Conservation (phyloP, 2,329 filamentous ascomycete genomes). For the Acephala macrosclerotiorum region DNA sequence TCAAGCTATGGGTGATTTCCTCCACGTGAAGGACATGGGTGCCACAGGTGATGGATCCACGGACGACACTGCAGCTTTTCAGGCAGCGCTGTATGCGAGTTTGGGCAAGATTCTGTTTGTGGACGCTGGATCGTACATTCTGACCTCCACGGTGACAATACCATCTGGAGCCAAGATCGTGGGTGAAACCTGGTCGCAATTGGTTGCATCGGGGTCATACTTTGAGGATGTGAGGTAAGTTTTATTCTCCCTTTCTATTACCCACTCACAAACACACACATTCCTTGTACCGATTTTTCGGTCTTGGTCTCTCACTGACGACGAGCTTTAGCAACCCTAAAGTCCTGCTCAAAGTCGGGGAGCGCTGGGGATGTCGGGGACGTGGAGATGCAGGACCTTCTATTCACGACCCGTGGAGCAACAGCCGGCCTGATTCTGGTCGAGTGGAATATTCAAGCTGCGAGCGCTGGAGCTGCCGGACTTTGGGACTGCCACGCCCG, state of each 20-base stretch:
- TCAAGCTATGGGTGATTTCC: conserved; percentile 1
- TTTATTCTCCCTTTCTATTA: no score
- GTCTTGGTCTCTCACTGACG: conserved; percentile 31
- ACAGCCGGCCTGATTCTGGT: conserved; percentile 50
- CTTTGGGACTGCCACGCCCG: conserved; percentile 46
- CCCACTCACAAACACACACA: no score
- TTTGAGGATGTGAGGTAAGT: no score
- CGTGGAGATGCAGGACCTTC: conserved; percentile 47
- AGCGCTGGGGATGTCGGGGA: conserved; percentile 54
- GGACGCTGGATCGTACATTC: conserved; percentile 58
- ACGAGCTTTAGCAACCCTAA: not conserved
- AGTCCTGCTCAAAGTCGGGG: conserved; percentile 48
- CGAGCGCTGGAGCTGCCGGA: conserved; percentile 40
- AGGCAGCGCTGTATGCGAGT: conserved; percentile 11
- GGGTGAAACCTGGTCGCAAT: conserved; percentile 51
- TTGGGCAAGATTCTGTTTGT: conserved; percentile 58
- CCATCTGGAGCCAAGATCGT: conserved; percentile 50
- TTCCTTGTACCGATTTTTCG: no score
- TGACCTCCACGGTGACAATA: conserved; percentile 54
- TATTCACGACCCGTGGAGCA: conserved; percentile 50
- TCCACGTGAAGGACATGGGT: conserved; percentile 73
- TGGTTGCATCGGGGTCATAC: conserved; percentile 34
- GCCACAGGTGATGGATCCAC: conserved; percentile 70
- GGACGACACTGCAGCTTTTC: conserved; percentile 75
- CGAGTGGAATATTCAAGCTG: conserved; percentile 45